Evolutionary conservation across 345 rosid genomes (phyloP), one percentile per base, ranked within the genome.

Genomic region (Syzygium aromaticum): DNA sequence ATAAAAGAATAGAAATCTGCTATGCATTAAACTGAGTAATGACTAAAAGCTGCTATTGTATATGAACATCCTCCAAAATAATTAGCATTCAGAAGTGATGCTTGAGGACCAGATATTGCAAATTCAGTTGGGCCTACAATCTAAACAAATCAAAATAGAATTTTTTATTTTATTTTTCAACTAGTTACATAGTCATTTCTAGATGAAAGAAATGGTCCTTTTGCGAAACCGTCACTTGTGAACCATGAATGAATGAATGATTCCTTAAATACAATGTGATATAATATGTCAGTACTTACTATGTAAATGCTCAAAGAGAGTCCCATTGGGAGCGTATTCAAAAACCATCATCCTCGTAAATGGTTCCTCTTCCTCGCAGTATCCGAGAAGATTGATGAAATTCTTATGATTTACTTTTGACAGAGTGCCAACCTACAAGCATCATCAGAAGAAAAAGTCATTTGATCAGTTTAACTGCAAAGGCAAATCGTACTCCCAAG

Each of bases 311-410:
- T 98, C 99, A 51, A 92, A 95, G 77, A 98, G 96, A 54, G 99
- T 95, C 67, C 99, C 99, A 86, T 96, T 95, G 46, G 99, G 98
- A 90, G 98, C 96, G 86, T 98, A 98, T 84, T 98, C 99, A 88
- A 98, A 98, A 91, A 96, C 98, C 98, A 97, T 91, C 96, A 95
- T 95, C 92, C 99, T 96, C 3, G 99, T 95, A 91, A 97, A 95
- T 89, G 98, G 98, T 82, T 93, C 92, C 17, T 92, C 91, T 87
- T 98, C 98, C 92, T 95, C 97, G 52, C 99, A 96, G 85, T 73
- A 98, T 25, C 99, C 99, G 25, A 98, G 90, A 85, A 98, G 99
- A 93, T 94, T 98, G 88, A 94, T 92, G 64, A 98, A 98, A 89
- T 98, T 98, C 91, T 95, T 96, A 93, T 98, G 99, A 93, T 95